Evolutionary conservation across 441 rosid genomes (phyloP).

Genomic region (Adansonia gregorii): DNA sequence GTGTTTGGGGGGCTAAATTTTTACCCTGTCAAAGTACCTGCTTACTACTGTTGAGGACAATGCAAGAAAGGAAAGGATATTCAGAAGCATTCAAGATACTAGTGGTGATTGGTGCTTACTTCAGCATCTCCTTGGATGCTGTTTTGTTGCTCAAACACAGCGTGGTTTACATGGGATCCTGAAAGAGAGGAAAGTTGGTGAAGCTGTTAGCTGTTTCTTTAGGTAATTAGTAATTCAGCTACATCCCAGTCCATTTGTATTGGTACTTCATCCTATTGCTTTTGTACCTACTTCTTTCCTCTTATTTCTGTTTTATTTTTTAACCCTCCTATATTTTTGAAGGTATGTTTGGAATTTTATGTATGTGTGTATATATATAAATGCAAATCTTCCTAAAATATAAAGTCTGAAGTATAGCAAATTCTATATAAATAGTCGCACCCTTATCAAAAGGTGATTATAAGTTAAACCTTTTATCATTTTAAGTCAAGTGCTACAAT

Average conservation of each 20-base stretch:
- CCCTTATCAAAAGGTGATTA: not conserved
- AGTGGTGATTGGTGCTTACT: conserved; percentile 86
- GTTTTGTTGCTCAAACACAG: conserved; percentile 85
- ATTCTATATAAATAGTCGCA: not conserved
- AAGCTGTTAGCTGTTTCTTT: conserved; percentile 90
- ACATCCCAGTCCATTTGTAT: not conserved
- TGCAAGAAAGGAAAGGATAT: conserved; percentile 68
- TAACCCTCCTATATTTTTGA: not conserved
- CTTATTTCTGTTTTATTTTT: not conserved
- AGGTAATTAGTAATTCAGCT: conserved; percentile 48
- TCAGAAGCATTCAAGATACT: conserved; percentile 71
- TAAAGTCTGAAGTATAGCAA: conserved; percentile 3
- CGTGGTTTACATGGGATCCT: conserved; percentile 55
- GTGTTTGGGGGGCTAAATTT: conserved; percentile 7
- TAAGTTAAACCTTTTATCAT: conserved; percentile 14
- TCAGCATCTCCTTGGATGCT: conserved; percentile 94
- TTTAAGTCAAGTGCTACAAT: conserved; percentile 15
- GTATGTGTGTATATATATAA: not conserved
- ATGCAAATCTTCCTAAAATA: conserved; percentile 1
- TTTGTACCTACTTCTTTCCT: conserved; percentile 3
- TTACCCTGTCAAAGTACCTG: conserved; percentile 51
- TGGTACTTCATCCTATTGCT: not conserved
- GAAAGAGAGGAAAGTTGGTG: conserved; percentile 77
- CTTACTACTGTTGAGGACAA: conserved; percentile 77
- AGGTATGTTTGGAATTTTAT: not conserved